Conservation (phyloP, 176 grass and related monocot genomes). For the Ampelocalamus luodianensis region DNA sequence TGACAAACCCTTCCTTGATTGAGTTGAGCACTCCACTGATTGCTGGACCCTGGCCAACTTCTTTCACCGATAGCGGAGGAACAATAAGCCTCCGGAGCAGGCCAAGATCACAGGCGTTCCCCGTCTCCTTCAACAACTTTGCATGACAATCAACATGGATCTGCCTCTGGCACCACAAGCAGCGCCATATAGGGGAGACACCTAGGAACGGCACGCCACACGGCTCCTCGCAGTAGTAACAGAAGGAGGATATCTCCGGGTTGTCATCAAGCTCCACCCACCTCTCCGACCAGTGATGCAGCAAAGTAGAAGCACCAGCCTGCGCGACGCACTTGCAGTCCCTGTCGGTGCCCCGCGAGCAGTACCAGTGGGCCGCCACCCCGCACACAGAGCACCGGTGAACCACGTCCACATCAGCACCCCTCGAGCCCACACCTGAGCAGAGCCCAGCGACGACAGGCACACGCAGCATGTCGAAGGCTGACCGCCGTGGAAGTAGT, state of each 20-base stretch:
- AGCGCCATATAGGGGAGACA: slow-evolving; percentile 86
- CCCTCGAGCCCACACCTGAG: slow-evolving; percentile 36
- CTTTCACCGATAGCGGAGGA: slow-evolving; percentile 79
- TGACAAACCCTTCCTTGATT: slow-evolving; percentile 59
- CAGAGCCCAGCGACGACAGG: slow-evolving; percentile 42
- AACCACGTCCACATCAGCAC: neutral
- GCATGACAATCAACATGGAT: slow-evolving; percentile 90
- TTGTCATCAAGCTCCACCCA: slow-evolving; percentile 69
- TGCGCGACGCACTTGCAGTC: slow-evolving; percentile 87
- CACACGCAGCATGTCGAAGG: slow-evolving; percentile 80
- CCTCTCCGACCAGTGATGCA: slow-evolving; percentile 95
- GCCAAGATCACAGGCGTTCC: slow-evolving; percentile 76
- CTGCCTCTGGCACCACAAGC: slow-evolving; percentile 86
- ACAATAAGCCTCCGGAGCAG: slow-evolving; percentile 68
- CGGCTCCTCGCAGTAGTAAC: slow-evolving; percentile 77
- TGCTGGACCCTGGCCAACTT: slow-evolving; percentile 52
- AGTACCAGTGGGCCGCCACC: slow-evolving; percentile 62
- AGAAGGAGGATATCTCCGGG: slow-evolving; percentile 65
- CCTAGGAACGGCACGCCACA: slow-evolving; percentile 74
- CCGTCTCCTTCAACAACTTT: slow-evolving; percentile 62
- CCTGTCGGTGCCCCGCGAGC: slow-evolving; percentile 45
- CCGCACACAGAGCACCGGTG: slow-evolving; percentile 72
- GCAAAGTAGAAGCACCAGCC: slow-evolving; percentile 53
- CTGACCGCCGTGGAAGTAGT: slow-evolving; percentile 45
- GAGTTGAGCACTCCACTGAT: slow-evolving; percentile 59